Conservation (phyloP, 331 rosid genomes). For the Saraca asoca region DNA sequence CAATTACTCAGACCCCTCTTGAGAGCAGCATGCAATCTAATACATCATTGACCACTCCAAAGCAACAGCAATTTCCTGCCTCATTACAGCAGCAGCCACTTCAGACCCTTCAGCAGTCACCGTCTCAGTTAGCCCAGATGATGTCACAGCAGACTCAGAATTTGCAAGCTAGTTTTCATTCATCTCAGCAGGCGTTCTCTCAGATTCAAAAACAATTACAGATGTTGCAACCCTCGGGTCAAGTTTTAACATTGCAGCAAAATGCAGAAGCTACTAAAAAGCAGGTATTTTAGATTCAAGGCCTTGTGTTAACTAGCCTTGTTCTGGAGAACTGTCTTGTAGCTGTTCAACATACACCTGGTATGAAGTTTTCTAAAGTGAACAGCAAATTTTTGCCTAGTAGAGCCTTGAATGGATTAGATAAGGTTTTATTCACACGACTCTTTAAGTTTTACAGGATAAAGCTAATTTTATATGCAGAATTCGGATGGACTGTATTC, state of each 20-base stretch:
- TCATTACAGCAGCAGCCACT: conserved; percentile 56
- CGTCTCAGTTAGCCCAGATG: conserved; percentile 92
- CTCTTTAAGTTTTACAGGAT: conserved; percentile 5
- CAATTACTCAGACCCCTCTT: conserved; percentile 47
- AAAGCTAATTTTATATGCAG: conserved; percentile 13
- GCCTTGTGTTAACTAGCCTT: conserved; percentile 29
- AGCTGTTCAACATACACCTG: conserved; percentile 9
- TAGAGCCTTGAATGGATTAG: conserved; percentile 8
- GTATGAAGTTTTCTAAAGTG: conserved; percentile 16
- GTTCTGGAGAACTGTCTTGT: conserved; percentile 12
- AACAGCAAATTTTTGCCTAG: too few species aligned
- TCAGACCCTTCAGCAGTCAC: conserved; percentile 74
- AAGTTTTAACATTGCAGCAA: conserved; percentile 60
- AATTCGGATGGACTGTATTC: background rate
- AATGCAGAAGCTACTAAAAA: conserved; percentile 59
- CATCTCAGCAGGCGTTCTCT: conserved; percentile 94
- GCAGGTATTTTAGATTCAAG: conserved; percentile 51
- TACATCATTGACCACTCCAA: conserved; percentile 41
- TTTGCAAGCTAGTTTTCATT: conserved; percentile 93
- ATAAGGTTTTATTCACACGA: conserved; percentile 8
- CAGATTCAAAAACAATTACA: conserved; percentile 93
- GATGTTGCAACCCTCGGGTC: conserved; percentile 82
- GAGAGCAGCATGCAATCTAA: conserved; percentile 53
- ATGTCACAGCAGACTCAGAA: conserved; percentile 86
- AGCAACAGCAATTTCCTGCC: conserved; percentile 54